Evolutionary conservation across 371 early-diverging fungal species (phyloP), one percentile per base, ranked within the genome.

Genomic region (Mortierella sp.): DNA sequence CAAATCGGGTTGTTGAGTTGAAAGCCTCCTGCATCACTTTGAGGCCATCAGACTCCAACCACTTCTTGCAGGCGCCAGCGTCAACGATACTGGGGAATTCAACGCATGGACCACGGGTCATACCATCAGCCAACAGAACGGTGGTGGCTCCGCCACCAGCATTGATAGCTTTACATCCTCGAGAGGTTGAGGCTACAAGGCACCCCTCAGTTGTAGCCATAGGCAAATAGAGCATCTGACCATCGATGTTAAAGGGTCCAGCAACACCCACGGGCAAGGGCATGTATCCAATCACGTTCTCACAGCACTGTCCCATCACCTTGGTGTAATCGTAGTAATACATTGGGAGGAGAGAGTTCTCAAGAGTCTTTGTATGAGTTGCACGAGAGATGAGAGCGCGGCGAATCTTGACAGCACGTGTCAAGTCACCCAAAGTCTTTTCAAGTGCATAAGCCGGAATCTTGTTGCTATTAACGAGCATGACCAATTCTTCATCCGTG

Each of bases 131-230:
- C 15, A 91, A 90, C 23, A 97, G 76, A n/a, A 94, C 92, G 8
- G 97, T 96, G 9, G 83, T 84, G 5, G 96, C 97, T 58, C 98
- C 98, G 49, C 96, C 95, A 37, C 95, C 93, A 45, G 90, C 87
- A 71, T 93, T 93, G 70, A 98, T 96, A 17, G 98, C 96, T 85
- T 98, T 98, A 84, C 97, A 97, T 9, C 99, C 99, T 61, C 98
- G 91, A n/a, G 95, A 92, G 23, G 97, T 92, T 43, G 97, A 97
- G 9, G 99, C 99, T n/a, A 98, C 93, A 64, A 98, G 83, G 58
- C 93, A 92, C 28, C 99, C 99, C 83, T 98, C 99, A 5, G 98
- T 98, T 2, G 99, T 98, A 15, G 97, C 96, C 97, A 98, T 97
- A 15, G 99, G 99, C 10, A 98, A 88, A 72, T 93, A 94, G 40